Base-by-base conservation (phyloP, 768 basidiomycete genomes). In the Candolleomyces eurysporus region DNA sequence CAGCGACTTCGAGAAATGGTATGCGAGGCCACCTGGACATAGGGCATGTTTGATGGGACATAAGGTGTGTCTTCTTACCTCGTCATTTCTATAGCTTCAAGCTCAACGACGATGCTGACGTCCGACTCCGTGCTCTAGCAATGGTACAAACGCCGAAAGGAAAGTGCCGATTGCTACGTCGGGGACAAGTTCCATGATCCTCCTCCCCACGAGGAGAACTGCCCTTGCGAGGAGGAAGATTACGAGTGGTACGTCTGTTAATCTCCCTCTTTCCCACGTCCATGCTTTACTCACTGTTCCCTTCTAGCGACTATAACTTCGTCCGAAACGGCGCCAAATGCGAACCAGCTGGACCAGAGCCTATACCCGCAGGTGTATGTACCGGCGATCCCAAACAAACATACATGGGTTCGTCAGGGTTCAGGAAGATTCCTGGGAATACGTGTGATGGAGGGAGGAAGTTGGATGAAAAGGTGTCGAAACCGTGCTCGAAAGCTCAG, bases 341-440 rank as follows among this genome's bases (percentile, higher is more conserved):
- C 71, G 83, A 92, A 5, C 86, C 94, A 2, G 88, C 84, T 40
- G 96, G 97, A 10, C 94, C 90, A 2, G 96, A 98, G 71, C 87
- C 86, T 6, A 88, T 97, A 50, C 91, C 94, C 0, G 82, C 88
- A 5, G 91, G 86, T 4, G 79, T 88, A 1, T 96, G 94, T 67
- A 69, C 73, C 10, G 76, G 77, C 9, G 78, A 77, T 50, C 74
- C 82, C 0, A 78, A 83, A 5, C 79, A 89, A 63, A 85, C 69
- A 7, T 99, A 94, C 70, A 67, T 81, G 70, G 97, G 97, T 0
- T 98, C 96, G 0, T 94, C 92, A 19, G 97, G 97, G 0, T 99
- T 87, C 71, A 82, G 95, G 36, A 86, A 89, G 69, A 93, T 99
- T 61, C 95, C 97, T 3, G 96, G 96, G 0, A 91, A 99, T 68